Conservation (phyloP, 2,329 filamentous ascomycete genomes). For the Penicillium occitanis region DNA sequence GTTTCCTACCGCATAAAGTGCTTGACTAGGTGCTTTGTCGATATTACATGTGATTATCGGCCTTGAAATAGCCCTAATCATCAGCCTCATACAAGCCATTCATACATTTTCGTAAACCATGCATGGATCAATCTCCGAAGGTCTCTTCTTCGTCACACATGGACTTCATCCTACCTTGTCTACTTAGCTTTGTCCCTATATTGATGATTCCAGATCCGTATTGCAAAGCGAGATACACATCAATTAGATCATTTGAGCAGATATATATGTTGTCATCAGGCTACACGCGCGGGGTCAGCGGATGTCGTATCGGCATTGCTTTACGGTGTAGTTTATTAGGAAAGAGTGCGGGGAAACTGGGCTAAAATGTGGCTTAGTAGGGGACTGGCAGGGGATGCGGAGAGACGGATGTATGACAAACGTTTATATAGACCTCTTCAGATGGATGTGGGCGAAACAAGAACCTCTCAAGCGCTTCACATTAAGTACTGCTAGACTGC, state of each 20-base stretch:
- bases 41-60: background rate
- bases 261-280: background rate
- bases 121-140: background rate
- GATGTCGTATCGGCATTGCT: background rate
- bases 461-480: background rate
- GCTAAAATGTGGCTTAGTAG: background rate
- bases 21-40: background rate
- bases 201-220: background rate
- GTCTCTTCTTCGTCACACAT: background rate
- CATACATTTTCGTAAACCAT: background rate
- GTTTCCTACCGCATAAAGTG: background rate
- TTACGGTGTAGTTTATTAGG: background rate
- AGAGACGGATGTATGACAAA: background rate
- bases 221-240: too few species aligned
- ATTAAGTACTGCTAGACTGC: background rate
- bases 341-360: background rate
- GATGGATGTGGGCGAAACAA: background rate
- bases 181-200: background rate
- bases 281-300: background rate
- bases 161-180: background rate
- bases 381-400: background rate
- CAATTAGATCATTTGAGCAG: background rate
- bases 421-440: background rate
- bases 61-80: too few species aligned
- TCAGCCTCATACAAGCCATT: background rate